These are phyloP conservation scores for Tephrocybe sp. DNA, from an alignment of 768 basidiomycete genomes.

Conservation along the genomic window DNA sequence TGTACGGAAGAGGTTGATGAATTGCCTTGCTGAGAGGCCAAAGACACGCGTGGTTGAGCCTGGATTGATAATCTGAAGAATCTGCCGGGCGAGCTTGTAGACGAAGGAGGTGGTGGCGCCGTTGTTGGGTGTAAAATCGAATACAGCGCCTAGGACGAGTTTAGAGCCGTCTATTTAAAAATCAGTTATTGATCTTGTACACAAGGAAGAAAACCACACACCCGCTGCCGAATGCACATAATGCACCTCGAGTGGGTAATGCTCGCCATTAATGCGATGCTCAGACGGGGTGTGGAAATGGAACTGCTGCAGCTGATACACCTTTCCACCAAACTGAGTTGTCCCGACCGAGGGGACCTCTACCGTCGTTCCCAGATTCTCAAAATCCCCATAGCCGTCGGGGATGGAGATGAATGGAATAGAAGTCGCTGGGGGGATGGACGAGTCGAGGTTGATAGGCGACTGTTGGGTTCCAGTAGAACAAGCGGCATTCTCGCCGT, in stretches of 20 bases:
- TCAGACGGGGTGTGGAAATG: constrained; percentile 12
- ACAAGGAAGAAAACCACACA: background rate
- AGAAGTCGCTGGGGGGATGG: background rate
- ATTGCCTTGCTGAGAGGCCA: background rate
- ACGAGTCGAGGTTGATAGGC: constrained; percentile 5
- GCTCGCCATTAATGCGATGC: constrained; percentile 7
- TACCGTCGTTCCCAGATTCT: constrained; percentile 7
- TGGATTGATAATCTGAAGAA: constrained; percentile 1
- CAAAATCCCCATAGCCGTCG: constrained; percentile 1
- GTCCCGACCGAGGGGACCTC: constrained; percentile 2
- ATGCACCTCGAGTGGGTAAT: constrained; percentile 10
- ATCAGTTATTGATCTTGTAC: background rate
- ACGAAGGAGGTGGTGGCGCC: constrained; percentile 4
- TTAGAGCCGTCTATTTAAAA: constrained; percentile 1
- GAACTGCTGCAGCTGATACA: constrained; percentile 2
- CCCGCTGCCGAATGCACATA: constrained; percentile 5
- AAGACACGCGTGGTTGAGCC: background rate
- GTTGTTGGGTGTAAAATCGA: constrained; percentile 7
- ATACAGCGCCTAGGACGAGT: constrained; percentile 7
- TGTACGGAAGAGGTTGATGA: background rate
- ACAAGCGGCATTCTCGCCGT: background rate
- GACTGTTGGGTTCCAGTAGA: constrained; percentile 3
- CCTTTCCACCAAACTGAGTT: background rate
- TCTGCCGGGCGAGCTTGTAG: background rate
- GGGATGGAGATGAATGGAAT: background rate